Conservation (phyloP, 192 early-diverging fungal genomes). For the Coemansia sp. region DNA sequence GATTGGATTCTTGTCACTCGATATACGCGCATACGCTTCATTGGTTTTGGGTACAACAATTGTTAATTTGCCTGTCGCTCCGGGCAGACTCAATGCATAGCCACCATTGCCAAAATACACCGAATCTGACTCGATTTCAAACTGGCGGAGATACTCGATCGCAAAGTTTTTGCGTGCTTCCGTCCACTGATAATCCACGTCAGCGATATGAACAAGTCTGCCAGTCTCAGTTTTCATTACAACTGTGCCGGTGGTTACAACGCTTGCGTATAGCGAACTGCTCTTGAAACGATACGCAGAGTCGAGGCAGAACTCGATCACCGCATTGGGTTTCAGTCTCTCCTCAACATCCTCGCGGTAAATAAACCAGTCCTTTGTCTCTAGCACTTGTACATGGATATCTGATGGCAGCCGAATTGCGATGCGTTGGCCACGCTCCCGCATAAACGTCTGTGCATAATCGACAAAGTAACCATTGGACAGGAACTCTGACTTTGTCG, state of each 20-base stretch:
- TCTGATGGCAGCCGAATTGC: conserved; percentile 61
- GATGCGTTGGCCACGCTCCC: conserved; percentile 63
- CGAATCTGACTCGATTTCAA: conserved; percentile 68
- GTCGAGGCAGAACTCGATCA: conserved; percentile 80
- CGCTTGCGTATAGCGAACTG: conserved; percentile 59
- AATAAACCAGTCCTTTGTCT: conserved; percentile 83
- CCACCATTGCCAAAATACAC: conserved; percentile 76
- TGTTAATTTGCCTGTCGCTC: background rate
- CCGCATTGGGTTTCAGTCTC: conserved; percentile 52
- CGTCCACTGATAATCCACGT: conserved; percentile 68
- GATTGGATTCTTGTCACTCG: conserved; percentile 87
- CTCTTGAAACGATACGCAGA: conserved; percentile 65
- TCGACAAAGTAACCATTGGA: conserved; percentile 74
- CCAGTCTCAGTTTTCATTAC: conserved; percentile 58
- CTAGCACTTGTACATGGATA: conserved; percentile 76
- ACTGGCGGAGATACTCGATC: conserved; percentile 73
- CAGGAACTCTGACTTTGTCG: conserved; percentile 72
- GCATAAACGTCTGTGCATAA: conserved; percentile 72
- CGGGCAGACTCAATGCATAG: background rate
- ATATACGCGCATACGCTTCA: conserved; percentile 73
- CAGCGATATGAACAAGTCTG: conserved; percentile 68
- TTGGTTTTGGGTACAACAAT: conserved; percentile 68
- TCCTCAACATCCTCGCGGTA: conserved; percentile 3
- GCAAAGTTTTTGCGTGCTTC: conserved; percentile 74
- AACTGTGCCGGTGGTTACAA: conserved; percentile 70